phyloP scores from a whole-genome alignment of 495 filamentous ascomycete genomes.

The Penicillium odoratum region DNA sequence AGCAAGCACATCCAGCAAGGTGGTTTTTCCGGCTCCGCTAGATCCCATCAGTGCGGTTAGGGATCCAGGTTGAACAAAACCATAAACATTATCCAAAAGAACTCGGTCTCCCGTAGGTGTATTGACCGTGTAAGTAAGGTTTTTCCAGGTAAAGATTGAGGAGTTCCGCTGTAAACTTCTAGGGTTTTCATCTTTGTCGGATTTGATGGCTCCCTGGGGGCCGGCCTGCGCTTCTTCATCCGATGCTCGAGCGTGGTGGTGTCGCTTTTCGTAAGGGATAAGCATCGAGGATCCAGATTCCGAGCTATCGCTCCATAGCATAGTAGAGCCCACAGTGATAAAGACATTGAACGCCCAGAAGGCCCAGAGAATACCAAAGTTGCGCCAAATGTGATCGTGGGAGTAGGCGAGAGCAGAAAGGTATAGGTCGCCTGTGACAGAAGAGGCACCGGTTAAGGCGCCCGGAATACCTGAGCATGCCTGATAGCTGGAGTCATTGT shows the following conservation, averaged over 20 bases:
- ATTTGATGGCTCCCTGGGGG: neutral
- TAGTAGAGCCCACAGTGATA: constrained; percentile 22
- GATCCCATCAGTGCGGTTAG: constrained; percentile 73
- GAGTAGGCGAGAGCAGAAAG: constrained; percentile 49
- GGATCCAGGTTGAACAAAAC: constrained; percentile 87
- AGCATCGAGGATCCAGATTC: constrained; percentile 26
- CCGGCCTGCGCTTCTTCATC: too few species aligned
- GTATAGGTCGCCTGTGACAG: constrained; percentile 48
- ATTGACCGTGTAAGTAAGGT: constrained; percentile 56
- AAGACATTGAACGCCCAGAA: constrained; percentile 40
- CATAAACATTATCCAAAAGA: constrained; percentile 76
- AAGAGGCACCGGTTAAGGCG: constrained; percentile 41
- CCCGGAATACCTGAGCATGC: constrained; percentile 56
- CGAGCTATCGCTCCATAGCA: constrained; percentile 34
- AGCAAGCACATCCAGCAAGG: constrained; percentile 49
- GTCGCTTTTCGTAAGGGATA: constrained; percentile 37
- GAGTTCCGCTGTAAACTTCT: constrained; percentile 45
- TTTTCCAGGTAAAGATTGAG: constrained; percentile 61
- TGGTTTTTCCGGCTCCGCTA: constrained; percentile 64
- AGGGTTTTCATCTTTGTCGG: constrained; percentile 19
- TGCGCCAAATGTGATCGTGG: constrained; percentile 44
- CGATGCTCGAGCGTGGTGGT: too few species aligned
- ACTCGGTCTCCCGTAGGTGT: constrained; percentile 40
- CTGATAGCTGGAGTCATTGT: constrained; percentile 28
- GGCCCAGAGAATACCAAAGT: constrained; percentile 45